phyloP scores from a whole-genome alignment of 2,329 filamentous ascomycete genomes.

The Rosellinia necatrix region DNA sequence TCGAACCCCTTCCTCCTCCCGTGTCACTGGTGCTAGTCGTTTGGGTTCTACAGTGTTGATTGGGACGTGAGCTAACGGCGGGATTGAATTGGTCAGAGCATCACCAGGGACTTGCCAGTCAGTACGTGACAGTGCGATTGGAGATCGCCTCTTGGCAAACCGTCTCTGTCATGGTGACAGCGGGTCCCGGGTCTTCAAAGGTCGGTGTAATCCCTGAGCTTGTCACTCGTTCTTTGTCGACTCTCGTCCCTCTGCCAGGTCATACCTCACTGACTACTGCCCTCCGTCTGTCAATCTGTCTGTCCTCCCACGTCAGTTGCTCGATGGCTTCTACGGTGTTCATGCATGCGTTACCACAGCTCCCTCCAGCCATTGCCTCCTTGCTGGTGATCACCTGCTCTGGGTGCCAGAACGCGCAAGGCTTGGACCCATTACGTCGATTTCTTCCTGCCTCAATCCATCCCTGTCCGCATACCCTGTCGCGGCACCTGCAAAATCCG shows the following conservation, averaged over 20 bases:
- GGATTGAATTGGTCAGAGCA: constrained; percentile 34
- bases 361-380: constrained; percentile 4
- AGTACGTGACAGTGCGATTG: constrained; percentile 36
- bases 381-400: background rate
- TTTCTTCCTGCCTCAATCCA: constrained; percentile 14
- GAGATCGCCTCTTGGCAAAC: constrained; percentile 35
- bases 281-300: background rate
- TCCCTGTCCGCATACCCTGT: constrained; percentile 29
- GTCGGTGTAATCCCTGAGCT: constrained; percentile 39
- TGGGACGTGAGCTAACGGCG: constrained; percentile 35
- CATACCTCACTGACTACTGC: background rate
- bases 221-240: constrained; percentile 25
- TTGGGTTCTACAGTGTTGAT: constrained; percentile 24
- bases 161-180: constrained; percentile 37
- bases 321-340: background rate
- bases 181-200: constrained; percentile 36
- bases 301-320: background rate
- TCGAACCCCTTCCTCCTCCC: constrained; percentile 11
- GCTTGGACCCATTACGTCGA: constrained; percentile 18
- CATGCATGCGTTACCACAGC: constrained; percentile 1
- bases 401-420: constrained; percentile 1
- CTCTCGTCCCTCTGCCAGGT: constrained; percentile 19
- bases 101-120: constrained; percentile 25
- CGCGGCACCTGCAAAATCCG: constrained; percentile 29
- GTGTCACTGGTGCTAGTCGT: constrained; percentile 22